These are phyloP conservation scores for Moniliella sp. DNA, from an alignment of 1,284 basidiomycete genomes.

Conservation along the genomic window DNA sequence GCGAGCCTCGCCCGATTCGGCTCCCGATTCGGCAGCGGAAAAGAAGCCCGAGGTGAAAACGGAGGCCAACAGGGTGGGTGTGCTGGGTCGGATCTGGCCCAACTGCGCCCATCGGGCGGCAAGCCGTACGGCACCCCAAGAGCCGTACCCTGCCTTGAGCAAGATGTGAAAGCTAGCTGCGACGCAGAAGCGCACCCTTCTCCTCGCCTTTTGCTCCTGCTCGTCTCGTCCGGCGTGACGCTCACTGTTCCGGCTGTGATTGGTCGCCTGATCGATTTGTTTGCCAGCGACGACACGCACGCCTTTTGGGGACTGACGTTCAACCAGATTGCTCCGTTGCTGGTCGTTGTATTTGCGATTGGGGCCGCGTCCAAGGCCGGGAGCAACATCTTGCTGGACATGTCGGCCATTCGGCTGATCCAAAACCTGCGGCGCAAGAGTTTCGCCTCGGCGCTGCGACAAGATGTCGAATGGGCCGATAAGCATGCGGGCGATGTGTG, in stretches of 20 bases:
- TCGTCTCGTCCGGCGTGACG: constrained; percentile 44
- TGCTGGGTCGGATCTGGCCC: too few relatives aligned
- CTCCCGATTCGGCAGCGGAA: too few relatives aligned
- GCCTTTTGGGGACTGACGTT: constrained; percentile 42
- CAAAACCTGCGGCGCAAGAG: constrained; percentile 62
- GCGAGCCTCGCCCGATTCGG: too few relatives aligned
- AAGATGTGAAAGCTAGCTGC: too few relatives aligned
- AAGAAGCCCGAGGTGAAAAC: too few relatives aligned
- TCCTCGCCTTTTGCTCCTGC: too few relatives aligned
- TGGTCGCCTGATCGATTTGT: constrained; percentile 30
- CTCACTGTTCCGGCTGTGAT: constrained; percentile 38
- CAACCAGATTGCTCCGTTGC: constrained; percentile 53
- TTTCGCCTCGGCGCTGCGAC: constrained; percentile 57
- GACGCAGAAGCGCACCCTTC: too few relatives aligned
- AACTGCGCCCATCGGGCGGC: too few relatives aligned
- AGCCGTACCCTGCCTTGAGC: too few relatives aligned
- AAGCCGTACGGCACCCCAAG: too few relatives aligned
- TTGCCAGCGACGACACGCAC: constrained; percentile 11
- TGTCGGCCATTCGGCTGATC: constrained; percentile 66
- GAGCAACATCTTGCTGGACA: constrained; percentile 66
- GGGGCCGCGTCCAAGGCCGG: constrained; percentile 73
- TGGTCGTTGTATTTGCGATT: constrained; percentile 60
- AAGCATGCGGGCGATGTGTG: constrained; percentile 78
- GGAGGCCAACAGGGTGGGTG: too few relatives aligned
- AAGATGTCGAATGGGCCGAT: constrained; percentile 61